A percentile compares a stretch with the other conserved stretches of the same genome.
phyloP scores from a whole-genome alignment of 306 rosid genomes.

The Trifolium pratense region DNA sequence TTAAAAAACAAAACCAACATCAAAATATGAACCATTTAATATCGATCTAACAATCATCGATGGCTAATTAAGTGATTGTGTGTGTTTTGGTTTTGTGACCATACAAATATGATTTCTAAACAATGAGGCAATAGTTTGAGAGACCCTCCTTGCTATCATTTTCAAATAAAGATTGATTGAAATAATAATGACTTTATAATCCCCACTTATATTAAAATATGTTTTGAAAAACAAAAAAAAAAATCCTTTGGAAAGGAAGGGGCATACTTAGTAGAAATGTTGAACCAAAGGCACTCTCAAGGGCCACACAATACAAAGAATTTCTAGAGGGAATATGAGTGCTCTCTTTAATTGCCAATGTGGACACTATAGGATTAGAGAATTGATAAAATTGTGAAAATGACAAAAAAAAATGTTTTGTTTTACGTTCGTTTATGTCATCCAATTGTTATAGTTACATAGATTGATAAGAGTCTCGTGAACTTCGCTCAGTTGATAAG shows the following conservation, averaged over 20 bases:
- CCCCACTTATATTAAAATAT: slow-evolving; percentile 51
- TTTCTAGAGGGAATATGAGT: slow-evolving; percentile 53
- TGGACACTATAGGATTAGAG: slow-evolving; percentile 42
- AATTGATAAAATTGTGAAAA: slow-evolving; percentile 42
- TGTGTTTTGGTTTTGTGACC: too few relatives aligned
- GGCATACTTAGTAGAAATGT: slow-evolving; percentile 43
- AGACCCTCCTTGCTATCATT: slow-evolving; percentile 46
- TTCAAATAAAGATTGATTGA: slow-evolving; percentile 69
- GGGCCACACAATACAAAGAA: slow-evolving; percentile 53
- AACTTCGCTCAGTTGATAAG: too few relatives aligned
- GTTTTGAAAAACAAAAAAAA: not conserved
- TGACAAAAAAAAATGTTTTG: slow-evolving; percentile 44
- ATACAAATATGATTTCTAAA: too few relatives aligned
- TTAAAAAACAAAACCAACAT: too few relatives aligned
- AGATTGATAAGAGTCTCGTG: too few relatives aligned
- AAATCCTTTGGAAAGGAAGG: slow-evolving; percentile 39
- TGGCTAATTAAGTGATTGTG: too few relatives aligned
- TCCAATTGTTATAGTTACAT: slow-evolving; percentile 39
- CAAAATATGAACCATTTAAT: too few relatives aligned
- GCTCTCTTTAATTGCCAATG: slow-evolving; percentile 54
- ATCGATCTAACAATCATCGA: too few relatives aligned
- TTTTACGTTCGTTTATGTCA: slow-evolving; percentile 26
- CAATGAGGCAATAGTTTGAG: not conserved
- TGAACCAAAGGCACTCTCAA: slow-evolving; percentile 53
- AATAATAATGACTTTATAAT: slow-evolving; percentile 57